Percentiles rank a stretch among this genome's conserved stretches.
Evolutionary conservation across 148 eudicot species (phyloP).

Genomic region (Rhododendron williamsianum): DNA sequence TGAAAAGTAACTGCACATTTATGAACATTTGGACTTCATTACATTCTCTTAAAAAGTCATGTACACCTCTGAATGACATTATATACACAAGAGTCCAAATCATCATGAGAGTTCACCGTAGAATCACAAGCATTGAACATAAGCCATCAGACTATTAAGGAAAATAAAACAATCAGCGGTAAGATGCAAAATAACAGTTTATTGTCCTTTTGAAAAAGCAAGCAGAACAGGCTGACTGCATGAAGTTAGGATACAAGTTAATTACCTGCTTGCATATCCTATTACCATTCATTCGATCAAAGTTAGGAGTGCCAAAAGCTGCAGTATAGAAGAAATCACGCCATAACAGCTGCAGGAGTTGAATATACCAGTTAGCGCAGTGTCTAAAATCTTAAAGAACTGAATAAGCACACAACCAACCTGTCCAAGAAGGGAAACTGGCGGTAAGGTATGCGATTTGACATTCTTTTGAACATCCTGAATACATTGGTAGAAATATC

Average conservation of each 20-base stretch:
- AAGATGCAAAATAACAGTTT: neutral
- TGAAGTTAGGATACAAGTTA: neutral
- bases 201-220: no score
- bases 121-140: neutral
- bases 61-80: neutral
- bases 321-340: slow-evolving; percentile 89
- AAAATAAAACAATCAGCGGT: neutral
- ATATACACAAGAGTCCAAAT: neutral
- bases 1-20: neutral
- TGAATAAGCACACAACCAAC: slow-evolving; percentile 26
- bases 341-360: slow-evolving; percentile 64
- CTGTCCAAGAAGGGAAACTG: slow-evolving; percentile 97
- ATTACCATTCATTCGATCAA: slow-evolving; percentile 71
- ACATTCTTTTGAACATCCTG: slow-evolving; percentile 49
- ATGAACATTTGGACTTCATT: neutral
- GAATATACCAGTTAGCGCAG: slow-evolving; percentile 11
- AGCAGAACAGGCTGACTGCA: neutral
- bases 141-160: neutral
- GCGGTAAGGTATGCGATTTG: slow-evolving; percentile 69
- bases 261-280: slow-evolving; percentile 87
- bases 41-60: neutral
- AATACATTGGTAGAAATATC: slow-evolving; percentile 81
- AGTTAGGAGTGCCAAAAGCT: slow-evolving; percentile 76
- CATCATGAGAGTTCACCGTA: neutral
- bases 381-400: neutral